These are phyloP conservation scores for Allomyces macrogynus DNA, from an alignment of 192 early-diverging fungal genomes.

Conservation along the genomic window DNA sequence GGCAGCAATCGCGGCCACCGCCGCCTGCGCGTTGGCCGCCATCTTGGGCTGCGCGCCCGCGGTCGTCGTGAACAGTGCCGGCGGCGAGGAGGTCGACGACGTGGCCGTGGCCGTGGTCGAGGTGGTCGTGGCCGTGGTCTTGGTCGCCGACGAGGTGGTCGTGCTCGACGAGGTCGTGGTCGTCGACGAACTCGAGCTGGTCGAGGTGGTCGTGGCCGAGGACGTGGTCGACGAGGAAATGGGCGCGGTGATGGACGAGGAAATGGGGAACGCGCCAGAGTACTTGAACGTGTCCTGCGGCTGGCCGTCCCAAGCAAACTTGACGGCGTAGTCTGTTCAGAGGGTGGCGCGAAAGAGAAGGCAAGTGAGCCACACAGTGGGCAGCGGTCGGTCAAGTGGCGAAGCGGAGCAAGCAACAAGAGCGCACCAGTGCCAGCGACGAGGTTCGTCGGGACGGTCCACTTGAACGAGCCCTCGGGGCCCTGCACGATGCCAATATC, in stretches of 20 bases:
- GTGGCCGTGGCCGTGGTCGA: neutral
- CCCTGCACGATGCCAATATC: neutral
- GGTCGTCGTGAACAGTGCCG: too few relatives aligned
- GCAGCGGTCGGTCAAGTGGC: too few relatives aligned
- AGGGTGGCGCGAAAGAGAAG: too few relatives aligned
- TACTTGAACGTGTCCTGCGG: neutral
- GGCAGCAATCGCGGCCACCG: too few relatives aligned
- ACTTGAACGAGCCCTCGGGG: neutral
- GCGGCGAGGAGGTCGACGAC: neutral
- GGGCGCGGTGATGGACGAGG: too few relatives aligned
- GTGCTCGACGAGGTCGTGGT: neutral
- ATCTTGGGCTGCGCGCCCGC: too few relatives aligned
- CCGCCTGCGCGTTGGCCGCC: too few relatives aligned
- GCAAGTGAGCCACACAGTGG: too few relatives aligned
- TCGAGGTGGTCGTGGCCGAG: too few relatives aligned
- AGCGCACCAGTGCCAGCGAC: neutral
- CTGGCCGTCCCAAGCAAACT: neutral
- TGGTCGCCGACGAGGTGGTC: neutral
- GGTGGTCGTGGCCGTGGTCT: neutral
- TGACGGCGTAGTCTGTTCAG: neutral
- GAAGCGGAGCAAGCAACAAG: too few relatives aligned
- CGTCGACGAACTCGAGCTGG: too few relatives aligned
- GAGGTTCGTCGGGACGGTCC: neutral
- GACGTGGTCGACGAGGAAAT: too few relatives aligned
- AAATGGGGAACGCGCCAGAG: neutral